Evolutionary conservation across 1,284 basidiomycete species (phyloP).

Genomic region (Ceratobasidium sp.): DNA sequence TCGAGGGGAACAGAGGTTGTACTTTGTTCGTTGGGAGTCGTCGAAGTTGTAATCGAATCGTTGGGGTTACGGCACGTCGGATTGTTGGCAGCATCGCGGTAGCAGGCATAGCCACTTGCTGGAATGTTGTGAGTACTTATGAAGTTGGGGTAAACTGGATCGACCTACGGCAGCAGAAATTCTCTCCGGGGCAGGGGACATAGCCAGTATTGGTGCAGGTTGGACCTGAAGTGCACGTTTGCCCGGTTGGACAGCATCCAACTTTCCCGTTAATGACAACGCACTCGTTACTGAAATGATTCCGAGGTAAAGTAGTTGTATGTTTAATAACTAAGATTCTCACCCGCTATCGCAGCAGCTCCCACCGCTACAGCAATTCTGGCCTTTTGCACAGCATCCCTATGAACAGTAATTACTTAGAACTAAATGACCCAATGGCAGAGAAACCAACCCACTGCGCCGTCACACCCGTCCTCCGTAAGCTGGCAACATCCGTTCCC

Average conservation of each 20-base stretch:
- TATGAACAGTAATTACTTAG: not conserved
- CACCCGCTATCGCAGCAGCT: not conserved
- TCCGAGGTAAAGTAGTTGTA: not conserved
- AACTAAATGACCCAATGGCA: not conserved
- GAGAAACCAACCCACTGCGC: not conserved
- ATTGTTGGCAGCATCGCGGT: not conserved
- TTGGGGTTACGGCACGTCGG: slow-evolving; percentile 10
- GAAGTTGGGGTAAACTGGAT: not conserved
- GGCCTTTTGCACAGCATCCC: slow-evolving; percentile 15
- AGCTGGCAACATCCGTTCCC: not conserved
- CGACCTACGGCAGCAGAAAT: slow-evolving; percentile 25
- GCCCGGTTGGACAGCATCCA: slow-evolving; percentile 14
- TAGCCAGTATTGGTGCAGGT: not conserved
- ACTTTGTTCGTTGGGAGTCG: not conserved
- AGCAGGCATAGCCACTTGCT: slow-evolving; percentile 8
- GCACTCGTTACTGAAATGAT: not conserved
- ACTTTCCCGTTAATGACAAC: not conserved
- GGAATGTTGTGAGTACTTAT: not conserved
- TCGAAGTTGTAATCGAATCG: not conserved
- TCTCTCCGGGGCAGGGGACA: not conserved
- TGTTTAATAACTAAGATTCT: not conserved
- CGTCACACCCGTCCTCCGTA: slow-evolving; percentile 7
- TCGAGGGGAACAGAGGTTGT: not conserved
- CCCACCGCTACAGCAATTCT: slow-evolving; percentile 20
- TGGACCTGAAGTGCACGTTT: not conserved